phyloP scores from a whole-genome alignment of 805 yeast genomes.

The Saccharomycopsis capsularis region DNA sequence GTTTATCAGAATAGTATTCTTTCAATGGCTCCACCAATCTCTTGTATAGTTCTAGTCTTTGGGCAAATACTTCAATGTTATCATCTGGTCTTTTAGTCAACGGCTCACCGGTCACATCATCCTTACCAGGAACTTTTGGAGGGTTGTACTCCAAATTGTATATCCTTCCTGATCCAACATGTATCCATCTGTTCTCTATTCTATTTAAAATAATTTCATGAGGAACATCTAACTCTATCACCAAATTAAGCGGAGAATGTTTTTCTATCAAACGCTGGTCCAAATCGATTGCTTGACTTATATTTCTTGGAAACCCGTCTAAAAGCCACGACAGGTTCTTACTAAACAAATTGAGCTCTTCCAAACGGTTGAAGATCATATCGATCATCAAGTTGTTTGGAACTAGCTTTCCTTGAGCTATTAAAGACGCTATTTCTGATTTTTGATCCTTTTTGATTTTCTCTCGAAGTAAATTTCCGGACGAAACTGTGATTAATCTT shows the following conservation, averaged over 20 bases:
- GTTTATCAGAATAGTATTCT: constrained; percentile 45
- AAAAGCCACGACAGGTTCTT: constrained; percentile 55
- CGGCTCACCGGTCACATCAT: constrained; percentile 87
- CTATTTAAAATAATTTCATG: constrained; percentile 72
- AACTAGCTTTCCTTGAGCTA: constrained; percentile 57
- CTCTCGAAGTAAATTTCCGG: constrained; percentile 75
- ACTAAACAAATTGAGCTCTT: constrained; percentile 36
- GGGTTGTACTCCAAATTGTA: constrained; percentile 85
- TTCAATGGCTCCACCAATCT: constrained; percentile 55
- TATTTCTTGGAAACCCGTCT: constrained; percentile 90
- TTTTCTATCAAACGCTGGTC: constrained; percentile 36
- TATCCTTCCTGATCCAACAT: constrained; percentile 75
- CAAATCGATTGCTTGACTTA: constrained; percentile 59
- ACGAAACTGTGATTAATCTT: constrained; percentile 53
- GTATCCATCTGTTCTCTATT: constrained; percentile 82
- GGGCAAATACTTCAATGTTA: constrained; percentile 62
- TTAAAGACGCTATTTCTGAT: constrained; percentile 45
- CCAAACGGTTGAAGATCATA: constrained; percentile 47
- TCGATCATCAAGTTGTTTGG: constrained; percentile 67
- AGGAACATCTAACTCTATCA: constrained; percentile 87
- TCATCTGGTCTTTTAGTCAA: constrained; percentile 78
- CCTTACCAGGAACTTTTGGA: constrained; percentile 73
- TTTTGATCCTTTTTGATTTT: constrained; percentile 63
- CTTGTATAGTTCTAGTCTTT: constrained; percentile 58
- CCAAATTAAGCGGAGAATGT: constrained; percentile 50